These are phyloP conservation scores for Dendrostoma leiphaemia DNA, from an alignment of 2,329 filamentous ascomycete genomes.

Conservation along the genomic window DNA sequence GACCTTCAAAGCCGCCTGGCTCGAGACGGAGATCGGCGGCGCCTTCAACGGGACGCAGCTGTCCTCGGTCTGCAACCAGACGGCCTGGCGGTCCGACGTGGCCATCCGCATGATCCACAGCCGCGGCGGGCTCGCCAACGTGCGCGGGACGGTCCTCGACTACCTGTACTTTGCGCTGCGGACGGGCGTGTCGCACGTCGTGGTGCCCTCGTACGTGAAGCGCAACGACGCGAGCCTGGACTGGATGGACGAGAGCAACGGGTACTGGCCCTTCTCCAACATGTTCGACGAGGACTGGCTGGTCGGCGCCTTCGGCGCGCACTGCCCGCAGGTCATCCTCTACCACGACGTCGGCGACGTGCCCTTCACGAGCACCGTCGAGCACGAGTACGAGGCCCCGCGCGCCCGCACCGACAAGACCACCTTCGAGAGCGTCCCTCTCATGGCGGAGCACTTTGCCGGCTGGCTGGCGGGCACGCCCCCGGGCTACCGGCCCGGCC, in stretches of 20 bases:
- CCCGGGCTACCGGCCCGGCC: conserved; percentile 13
- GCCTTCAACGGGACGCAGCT: not conserved
- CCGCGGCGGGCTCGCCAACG: conserved; percentile 6
- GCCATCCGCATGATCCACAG: not conserved
- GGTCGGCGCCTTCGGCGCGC: not conserved
- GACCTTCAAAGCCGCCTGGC: conserved; percentile 2
- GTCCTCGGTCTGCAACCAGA: not conserved
- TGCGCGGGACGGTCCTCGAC: conserved; percentile 9
- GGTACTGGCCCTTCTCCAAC: conserved; percentile 6
- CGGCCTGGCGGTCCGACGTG: not conserved
- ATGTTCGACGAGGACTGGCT: conserved; percentile 3
- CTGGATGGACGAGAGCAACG: conserved; percentile 10
- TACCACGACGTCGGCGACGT: conserved; percentile 8
- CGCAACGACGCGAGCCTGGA: conserved; percentile 4
- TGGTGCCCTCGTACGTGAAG: conserved; percentile 7
- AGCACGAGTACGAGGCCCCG: not conserved
- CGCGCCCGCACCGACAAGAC: not conserved
- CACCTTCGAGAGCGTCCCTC: not conserved
- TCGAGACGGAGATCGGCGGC: conserved; percentile 6
- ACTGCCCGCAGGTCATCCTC: conserved; percentile 9
- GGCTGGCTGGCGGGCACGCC: conserved; percentile 13
- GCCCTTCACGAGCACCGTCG: not conserved
- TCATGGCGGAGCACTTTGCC: not conserved
- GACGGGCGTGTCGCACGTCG: not conserved
- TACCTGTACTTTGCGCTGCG: conserved; percentile 7